phyloP scores from a whole-genome alignment of 2,329 filamentous ascomycete species.

The Didymella sp. region DNA sequence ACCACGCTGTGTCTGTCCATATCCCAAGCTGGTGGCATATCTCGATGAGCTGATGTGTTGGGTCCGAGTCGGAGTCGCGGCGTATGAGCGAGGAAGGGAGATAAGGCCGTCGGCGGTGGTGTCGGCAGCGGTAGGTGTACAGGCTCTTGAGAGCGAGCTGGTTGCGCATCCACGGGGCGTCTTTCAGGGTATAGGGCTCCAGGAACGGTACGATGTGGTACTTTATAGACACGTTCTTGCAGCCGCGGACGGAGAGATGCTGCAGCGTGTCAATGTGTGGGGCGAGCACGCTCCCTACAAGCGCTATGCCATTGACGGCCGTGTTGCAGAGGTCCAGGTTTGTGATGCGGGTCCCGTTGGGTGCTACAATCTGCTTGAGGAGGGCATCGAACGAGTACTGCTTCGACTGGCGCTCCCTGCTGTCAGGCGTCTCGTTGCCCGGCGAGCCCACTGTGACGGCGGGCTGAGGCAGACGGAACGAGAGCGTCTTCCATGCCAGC shows the following conservation, averaged over 20 bases:
- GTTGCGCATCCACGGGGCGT: conserved; percentile 52
- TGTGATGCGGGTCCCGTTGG: conserved; percentile 63
- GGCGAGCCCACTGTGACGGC: conserved; percentile 47
- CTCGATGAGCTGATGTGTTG: conserved; percentile 66
- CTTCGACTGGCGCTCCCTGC: conserved; percentile 58
- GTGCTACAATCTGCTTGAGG: conserved; percentile 62
- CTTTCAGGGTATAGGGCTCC: conserved; percentile 51
- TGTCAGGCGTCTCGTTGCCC: conserved; percentile 51
- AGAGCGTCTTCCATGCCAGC: conserved; percentile 66
- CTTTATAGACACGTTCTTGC: conserved; percentile 70
- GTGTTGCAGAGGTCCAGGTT: conserved; percentile 68
- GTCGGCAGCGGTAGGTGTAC: conserved; percentile 68
- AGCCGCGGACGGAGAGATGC: conserved; percentile 67
- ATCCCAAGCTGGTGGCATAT: conserved; percentile 65
- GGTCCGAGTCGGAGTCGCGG: conserved; percentile 66
- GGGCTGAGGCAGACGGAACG: conserved; percentile 61
- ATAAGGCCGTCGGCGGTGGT: conserved; percentile 66
- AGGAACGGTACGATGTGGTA: conserved; percentile 68
- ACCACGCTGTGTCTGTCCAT: conserved; percentile 69
- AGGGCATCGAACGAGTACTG: conserved; percentile 66
- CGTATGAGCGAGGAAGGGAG: conserved; percentile 62
- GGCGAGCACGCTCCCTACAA: conserved; percentile 62
- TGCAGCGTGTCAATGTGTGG: conserved; percentile 62
- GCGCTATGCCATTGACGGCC: conserved; percentile 63
- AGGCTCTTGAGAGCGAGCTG: conserved; percentile 64